Conservation (phyloP, 2,329 filamentous ascomycete species). For the Aspergillus phoenicis region DNA sequence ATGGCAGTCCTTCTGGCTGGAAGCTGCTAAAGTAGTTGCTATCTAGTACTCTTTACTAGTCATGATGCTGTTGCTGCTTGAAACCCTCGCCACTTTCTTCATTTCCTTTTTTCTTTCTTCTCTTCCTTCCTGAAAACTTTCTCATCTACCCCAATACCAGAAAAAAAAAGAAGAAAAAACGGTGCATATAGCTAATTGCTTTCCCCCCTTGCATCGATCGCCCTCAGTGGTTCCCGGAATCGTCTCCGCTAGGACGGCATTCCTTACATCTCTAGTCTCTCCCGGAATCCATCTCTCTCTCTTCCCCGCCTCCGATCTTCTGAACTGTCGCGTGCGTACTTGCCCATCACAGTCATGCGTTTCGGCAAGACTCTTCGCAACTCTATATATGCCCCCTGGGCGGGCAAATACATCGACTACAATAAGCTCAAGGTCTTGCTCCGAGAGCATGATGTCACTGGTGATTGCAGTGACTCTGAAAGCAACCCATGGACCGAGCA, state of each 20-base stretch:
- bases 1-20: not conserved
- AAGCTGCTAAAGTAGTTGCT: not conserved
- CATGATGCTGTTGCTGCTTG: constrained; percentile 1
- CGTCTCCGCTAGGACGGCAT: not conserved
- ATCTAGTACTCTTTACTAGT: not conserved
- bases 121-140: not conserved
- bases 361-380: constrained; percentile 87
- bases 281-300: constrained; percentile 5
- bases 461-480: constrained; percentile 54
- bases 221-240: not conserved
- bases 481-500: constrained; percentile 80
- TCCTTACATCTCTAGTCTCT: constrained; percentile 10
- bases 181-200: not conserved
- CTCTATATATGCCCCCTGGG: constrained; percentile 84
- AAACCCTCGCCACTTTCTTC: not conserved
- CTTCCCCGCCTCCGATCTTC: not conserved
- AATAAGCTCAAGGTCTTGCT: constrained; percentile 86
- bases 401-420: constrained; percentile 94
- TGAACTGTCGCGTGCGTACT: not conserved
- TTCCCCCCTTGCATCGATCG: not conserved
- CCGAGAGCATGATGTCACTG: constrained; percentile 68
- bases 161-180: too few species aligned
- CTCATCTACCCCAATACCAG: not conserved
- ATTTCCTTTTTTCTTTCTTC: not conserved
- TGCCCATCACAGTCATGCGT: constrained; percentile 63